phyloP scores from a whole-genome alignment of 352 stramenopile species.

The Globisporangium cederbergense region DNA sequence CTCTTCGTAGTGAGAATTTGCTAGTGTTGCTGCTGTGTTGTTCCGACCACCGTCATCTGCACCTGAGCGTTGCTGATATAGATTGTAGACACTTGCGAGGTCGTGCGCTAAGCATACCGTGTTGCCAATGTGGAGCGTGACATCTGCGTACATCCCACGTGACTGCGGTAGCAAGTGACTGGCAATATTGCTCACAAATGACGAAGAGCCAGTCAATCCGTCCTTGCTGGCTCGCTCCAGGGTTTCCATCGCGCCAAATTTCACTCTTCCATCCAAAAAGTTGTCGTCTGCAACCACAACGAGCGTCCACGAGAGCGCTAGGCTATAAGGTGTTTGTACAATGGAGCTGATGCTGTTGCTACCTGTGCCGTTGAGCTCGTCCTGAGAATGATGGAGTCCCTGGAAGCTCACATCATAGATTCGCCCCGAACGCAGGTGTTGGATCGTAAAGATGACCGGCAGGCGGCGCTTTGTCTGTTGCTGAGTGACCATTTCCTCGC shows the following conservation, averaged over 20 bases:
- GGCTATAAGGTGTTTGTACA: constrained; percentile 13
- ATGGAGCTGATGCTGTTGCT: neutral
- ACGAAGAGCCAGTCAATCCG: neutral
- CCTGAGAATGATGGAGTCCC: constrained; percentile 14
- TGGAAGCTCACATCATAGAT: constrained; percentile 39
- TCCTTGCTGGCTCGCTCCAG: neutral
- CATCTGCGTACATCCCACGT: constrained; percentile 25
- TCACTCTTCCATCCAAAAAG: constrained; percentile 6
- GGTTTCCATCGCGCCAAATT: neutral
- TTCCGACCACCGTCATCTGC: neutral
- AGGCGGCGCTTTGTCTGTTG: constrained; percentile 13
- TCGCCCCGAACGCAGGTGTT: constrained; percentile 25
- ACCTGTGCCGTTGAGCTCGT: neutral
- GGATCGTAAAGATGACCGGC: constrained; percentile 32
- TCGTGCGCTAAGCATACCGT: constrained; percentile 32
- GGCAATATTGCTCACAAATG: constrained; percentile 28
- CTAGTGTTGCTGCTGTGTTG: neutral
- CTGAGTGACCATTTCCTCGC: constrained; percentile 11
- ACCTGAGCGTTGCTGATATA: constrained; percentile 1
- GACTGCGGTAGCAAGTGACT: constrained; percentile 23
- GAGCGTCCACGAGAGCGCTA: constrained; percentile 16
- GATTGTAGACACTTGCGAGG: constrained; percentile 20
- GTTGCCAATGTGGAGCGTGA: constrained; percentile 35
- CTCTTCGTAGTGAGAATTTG: constrained; percentile 10
- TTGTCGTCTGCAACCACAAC: constrained; percentile 13